Evolutionary conservation across 163 green algal species (phyloP), one percentile per base, ranked within the genome.

Genomic region (Scenedesmus sp.): DNA sequence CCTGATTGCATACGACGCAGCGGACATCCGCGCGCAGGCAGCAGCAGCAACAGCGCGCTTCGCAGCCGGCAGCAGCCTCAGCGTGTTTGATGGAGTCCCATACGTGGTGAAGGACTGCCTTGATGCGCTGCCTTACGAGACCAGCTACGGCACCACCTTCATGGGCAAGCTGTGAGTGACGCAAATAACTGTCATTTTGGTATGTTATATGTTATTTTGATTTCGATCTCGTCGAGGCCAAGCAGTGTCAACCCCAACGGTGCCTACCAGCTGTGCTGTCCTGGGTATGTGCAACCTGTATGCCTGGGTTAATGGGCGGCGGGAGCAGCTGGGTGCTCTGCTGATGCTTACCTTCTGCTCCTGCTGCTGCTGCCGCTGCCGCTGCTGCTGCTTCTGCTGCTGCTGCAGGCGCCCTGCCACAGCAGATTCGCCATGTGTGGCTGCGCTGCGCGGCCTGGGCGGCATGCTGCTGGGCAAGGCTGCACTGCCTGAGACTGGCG

Each of bases 401-500:
- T 84, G 52, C 18, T 82, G 62, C 89, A 92, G 82, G 23, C 52
- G 10, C 6, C 52, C 81, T 20, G 89, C 54, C 23, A 59, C 16
- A 13, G 46, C 89, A 34, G 90, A 95, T 62, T 67, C 88, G 23
- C 92, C 93, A 3, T 83, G 79, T 59, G 94, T 97, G n/a, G 86
- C 88, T 46, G 91, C 92, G 9, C 90, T 98, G 86, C 87, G 90
- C 8, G 81, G 88, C 2, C 88, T 95, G 8, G 96, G 96, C 1
- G 96, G 95, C 0, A 59, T 98, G 26, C 90, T 97, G 67, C 5
- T 97, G 9, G 96, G 96, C 87, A 98, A 98, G 92, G 88, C 94
- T 10, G 95, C 94, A 73, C 89, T 96, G 85, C 94, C 97, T 74
- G 96, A 98, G 94, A 92, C 97, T 7, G 96, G 96, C 7, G 26